phyloP scores from a whole-genome alignment of 257 asterid genomes.

The Echites panduratus region DNA sequence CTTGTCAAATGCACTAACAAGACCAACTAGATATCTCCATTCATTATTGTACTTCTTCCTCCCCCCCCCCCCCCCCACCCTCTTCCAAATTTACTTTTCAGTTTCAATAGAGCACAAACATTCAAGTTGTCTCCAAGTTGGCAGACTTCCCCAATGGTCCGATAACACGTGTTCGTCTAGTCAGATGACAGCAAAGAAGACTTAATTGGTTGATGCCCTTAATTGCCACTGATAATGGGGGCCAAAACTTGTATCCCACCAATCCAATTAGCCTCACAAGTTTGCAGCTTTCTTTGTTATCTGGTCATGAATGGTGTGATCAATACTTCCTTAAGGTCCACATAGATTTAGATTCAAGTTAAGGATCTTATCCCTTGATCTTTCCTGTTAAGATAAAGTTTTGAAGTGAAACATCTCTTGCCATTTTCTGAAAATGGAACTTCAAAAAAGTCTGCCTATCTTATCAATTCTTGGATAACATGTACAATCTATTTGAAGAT shows the following conservation, averaged over 20 bases:
- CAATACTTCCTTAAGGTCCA: constrained; percentile 15
- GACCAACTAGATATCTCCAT: constrained; percentile 16
- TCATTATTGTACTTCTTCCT: constrained; percentile 17
- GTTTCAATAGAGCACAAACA: constrained; percentile 7
- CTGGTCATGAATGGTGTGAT: neutral
- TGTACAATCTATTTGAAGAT: neutral
- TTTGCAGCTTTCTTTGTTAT: no score
- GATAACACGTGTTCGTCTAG: constrained; percentile 13
- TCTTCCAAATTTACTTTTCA: constrained; percentile 2
- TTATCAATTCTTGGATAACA: neutral
- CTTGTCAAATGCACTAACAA: constrained; percentile 21
- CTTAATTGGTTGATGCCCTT: constrained; percentile 9
- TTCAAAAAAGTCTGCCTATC: neutral
- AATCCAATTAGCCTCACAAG: constrained; percentile 3
- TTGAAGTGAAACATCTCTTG: constrained; percentile 19
- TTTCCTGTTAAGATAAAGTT: constrained; percentile 17
- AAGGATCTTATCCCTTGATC: constrained; percentile 20
- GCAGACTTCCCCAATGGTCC: constrained; percentile 11
- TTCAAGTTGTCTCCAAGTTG: constrained; percentile 24
- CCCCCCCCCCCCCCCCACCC: no score
- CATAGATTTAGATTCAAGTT: constrained; percentile 7
- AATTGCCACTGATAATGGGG: constrained; percentile 17
- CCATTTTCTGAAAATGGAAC: constrained; percentile 3
- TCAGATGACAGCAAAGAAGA: constrained; percentile 10
- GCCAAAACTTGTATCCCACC: constrained; percentile 16